Evolutionary conservation across 1,139 yeast species (phyloP), one percentile per base, ranked within the genome.

Genomic region (Taphrina wiesneri): DNA sequence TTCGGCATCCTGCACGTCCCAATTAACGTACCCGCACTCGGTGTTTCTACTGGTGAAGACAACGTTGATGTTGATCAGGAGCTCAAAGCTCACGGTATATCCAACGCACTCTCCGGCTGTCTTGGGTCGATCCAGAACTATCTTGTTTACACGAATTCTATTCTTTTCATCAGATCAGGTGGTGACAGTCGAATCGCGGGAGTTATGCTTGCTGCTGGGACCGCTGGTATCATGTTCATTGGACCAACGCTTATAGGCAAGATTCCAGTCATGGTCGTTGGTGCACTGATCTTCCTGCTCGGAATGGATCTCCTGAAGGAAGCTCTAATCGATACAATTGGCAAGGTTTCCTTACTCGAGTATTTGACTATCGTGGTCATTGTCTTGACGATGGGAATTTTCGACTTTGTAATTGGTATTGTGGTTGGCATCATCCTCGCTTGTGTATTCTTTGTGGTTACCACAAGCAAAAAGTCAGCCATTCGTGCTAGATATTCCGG

Each of bases 1-100:
- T 93, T 93, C 73, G 99, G 99, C 3, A 88, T 93, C 53, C 78
- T 93, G 65, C 99, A 93, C 74, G 99, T 93, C 13, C 99, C 99
- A 3, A 93, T 93, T 70, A 93, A 93, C 74, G 97, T 93, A 6
- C 99, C 99, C 1, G 98, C 99, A 0, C 80, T 93, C 67, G 97
- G 98, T 0, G 95, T 93, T 19, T 88, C 96, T 1, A 83, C 90
- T 3, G 90, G 91, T 3, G 88, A 89, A 82, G 87, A 87, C 70
- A 77, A 81, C 63, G 84, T 88, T 70, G 96, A 92, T 74, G 96
- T 93, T 32, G 96, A 93, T 76, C 82, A 93, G 67, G 99, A 93
- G 77, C 82, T 93, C 69, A 87, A 92, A 51, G 97, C 98, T 0
- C 99, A 93, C 76, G 99, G 99, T 2, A 83, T 87, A 69, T 90